Base-by-base conservation (phyloP, 2,329 filamentous ascomycete genomes). In the Penicillium sp. region DNA sequence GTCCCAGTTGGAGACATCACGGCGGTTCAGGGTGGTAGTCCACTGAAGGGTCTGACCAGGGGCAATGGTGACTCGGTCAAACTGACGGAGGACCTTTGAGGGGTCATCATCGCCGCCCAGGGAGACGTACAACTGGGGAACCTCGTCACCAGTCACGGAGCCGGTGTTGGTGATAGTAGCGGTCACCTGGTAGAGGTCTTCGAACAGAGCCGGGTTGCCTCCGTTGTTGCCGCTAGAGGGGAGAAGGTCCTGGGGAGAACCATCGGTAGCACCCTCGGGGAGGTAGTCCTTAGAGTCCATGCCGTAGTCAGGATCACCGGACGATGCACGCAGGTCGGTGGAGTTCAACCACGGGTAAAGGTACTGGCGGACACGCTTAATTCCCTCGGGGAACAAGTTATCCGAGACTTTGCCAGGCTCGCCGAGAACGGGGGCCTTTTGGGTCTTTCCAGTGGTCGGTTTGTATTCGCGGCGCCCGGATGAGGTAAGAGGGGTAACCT, bases 1-100 rank as follows among this genome's bases (percentile, higher is more conserved):
- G 65, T 96, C 90, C 93, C 93, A 97, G 78, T 92, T 94, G 72
- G 88, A 91, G 56, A 97, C 66, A 70, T 97, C 93, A 56, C 91
- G 86, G 40, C 93, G 84, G 6, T 87, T 92, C 55, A 97, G 75
- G 17, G 86, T 82, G 0, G 85, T 86, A 0, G 74, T 80, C 79
- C 94, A 95, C 2, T 81, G 84, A 4, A 78, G 81, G 51, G 82
- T 85, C 73, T 85, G 73, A n/a, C 90, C 91, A 0, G 90, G 83
- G 4, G 83, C 80, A 62, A 97, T 86, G 50, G 80, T 82, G 58
- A 96, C 75, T 47, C 91, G 85, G 58, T 95, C 90, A 69, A 97
- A 97, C 45, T 88, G 88, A 60, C 93, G 87, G 15, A 97, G 86
- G 3, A 84, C 82, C 42, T 83, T 77, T 56, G 78, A 78, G 9